Base-by-base conservation (phyloP, 108 stramenopile species). In the Ochromonas danica region DNA sequence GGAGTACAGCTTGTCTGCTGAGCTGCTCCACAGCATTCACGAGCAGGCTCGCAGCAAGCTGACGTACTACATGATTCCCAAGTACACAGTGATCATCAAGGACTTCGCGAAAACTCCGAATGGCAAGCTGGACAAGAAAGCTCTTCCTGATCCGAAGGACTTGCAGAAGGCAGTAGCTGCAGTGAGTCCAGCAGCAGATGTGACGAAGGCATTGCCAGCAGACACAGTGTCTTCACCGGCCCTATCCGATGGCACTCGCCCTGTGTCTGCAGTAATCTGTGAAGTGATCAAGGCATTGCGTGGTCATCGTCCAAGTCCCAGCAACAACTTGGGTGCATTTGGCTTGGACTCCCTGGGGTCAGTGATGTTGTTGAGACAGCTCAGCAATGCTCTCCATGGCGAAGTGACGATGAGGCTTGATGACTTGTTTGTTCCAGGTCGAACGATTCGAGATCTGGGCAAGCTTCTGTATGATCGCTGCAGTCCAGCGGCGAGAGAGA, bases 31-130 rank as follows among this genome's bases (percentile, higher is more conserved):
- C 17, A 67, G 31, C 17, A 67, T 67, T 67, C 63, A 67, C 63
- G 17, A 22, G 31, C 31, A 31, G 17, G 17, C 63, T 31, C 30
- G 30, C 63, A 67, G 17, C 30, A 31, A 22, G 17, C 31, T 67
- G 31, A 67, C 63, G 17, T 67, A 67, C 31, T 67, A 67, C 63
- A 67, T 67, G 63, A 67, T 67, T 31, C 63, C 63, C 63, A 67
- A 67, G 63, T n/a, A n/a, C n/a, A 67, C 63, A 31, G 63, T 67
- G 17, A 33, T 67, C 17, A 33, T 67, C 17, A 33, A 67, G 63
- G 31, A 22, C 31, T 67, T 67, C 31, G 30, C 63, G 17, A 22
- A 67, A 67, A 67, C 63, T 22, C 63, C 63, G 31, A 67, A 67
- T 67, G 63, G 63, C 17, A 67, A 67, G 31, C 63, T 67, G 31